Conservation (phyloP, 805 yeast genomes). For the Nakazawaea peltata region DNA sequence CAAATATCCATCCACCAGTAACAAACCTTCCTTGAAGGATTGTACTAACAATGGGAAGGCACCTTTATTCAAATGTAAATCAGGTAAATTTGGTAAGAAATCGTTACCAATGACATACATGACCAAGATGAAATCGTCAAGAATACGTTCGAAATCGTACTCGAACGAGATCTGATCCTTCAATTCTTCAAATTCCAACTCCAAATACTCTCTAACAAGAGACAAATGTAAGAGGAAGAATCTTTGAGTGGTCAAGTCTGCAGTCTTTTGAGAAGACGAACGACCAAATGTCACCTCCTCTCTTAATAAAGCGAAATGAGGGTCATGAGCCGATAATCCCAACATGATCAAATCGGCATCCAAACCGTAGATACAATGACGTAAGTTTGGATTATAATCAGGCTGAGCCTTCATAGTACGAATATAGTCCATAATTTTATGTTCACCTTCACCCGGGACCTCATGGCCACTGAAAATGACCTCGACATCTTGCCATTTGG, state of each 20-base stretch:
- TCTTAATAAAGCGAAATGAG: slow-evolving; percentile 90
- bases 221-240: slow-evolving; percentile 81
- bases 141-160: slow-evolving; percentile 77
- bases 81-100: slow-evolving; percentile 94
- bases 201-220: slow-evolving; percentile 82
- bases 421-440: slow-evolving; percentile 90
- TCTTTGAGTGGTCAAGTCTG: slow-evolving; percentile 63
- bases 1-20: slow-evolving; percentile 72
- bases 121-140: slow-evolving; percentile 89
- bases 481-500: slow-evolving; percentile 75
- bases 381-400: slow-evolving; percentile 66
- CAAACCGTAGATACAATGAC: slow-evolving; percentile 92
- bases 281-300: slow-evolving; percentile 92
- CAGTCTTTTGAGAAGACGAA: slow-evolving; percentile 17
- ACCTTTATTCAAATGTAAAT: slow-evolving; percentile 86
- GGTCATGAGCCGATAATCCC: slow-evolving; percentile 87
- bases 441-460: slow-evolving; percentile 99
- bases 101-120: slow-evolving; percentile 97
- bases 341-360: slow-evolving; percentile 96
- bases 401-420: slow-evolving; percentile 70
- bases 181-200: slow-evolving; percentile 73
- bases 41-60: slow-evolving; percentile 90
- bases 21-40: slow-evolving; percentile 77
- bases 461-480: slow-evolving; percentile 87
- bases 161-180: slow-evolving; percentile 55